Percentiles rank a stretch among this genome's conserved stretches.
Conservation (phyloP, 805 yeast species). For the Wickerhamomyces strasburgensis region DNA sequence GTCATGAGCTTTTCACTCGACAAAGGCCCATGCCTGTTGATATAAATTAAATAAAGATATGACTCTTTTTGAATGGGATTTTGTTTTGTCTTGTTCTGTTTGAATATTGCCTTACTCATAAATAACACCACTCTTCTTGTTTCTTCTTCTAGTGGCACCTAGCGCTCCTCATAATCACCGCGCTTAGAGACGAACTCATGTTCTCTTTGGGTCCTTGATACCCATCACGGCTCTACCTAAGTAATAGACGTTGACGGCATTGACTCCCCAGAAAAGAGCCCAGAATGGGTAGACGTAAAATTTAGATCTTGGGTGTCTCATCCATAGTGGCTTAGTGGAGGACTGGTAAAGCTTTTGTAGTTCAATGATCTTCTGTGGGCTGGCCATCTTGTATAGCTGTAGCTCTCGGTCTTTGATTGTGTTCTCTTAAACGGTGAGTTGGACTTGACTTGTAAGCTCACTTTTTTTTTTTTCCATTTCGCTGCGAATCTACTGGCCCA, state of each 20-base stretch:
- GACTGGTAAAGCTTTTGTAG: constrained; percentile 55
- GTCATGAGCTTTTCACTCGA: too few relatives aligned
- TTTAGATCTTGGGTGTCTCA: constrained; percentile 38
- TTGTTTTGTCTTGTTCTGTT: too few relatives aligned
- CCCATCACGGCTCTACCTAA: constrained; percentile 68
- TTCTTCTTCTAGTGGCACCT: too few relatives aligned
- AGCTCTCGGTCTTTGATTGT: constrained; percentile 1
- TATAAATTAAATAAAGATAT: too few relatives aligned
- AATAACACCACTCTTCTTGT: too few relatives aligned
- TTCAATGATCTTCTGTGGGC: constrained; percentile 48
- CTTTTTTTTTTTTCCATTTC: constrained; percentile 5
- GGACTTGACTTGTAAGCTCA: constrained; percentile 10
- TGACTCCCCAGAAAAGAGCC: constrained; percentile 26
- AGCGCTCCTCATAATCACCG: too few relatives aligned
- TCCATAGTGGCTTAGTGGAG: constrained; percentile 54
- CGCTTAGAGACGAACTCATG: too few relatives aligned
- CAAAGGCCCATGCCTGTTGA: too few relatives aligned
- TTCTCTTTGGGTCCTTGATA: constrained; percentile 46
- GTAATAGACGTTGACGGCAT: constrained; percentile 24
- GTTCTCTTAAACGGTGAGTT: not conserved
- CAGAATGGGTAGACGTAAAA: constrained; percentile 29
- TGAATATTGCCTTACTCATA: too few relatives aligned
- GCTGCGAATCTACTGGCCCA: constrained; percentile 3
- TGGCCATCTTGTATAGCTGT: constrained; percentile 27
- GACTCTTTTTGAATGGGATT: too few relatives aligned